phyloP scores from a whole-genome alignment of 345 rosid species.

The Moricandia moricandioides region DNA sequence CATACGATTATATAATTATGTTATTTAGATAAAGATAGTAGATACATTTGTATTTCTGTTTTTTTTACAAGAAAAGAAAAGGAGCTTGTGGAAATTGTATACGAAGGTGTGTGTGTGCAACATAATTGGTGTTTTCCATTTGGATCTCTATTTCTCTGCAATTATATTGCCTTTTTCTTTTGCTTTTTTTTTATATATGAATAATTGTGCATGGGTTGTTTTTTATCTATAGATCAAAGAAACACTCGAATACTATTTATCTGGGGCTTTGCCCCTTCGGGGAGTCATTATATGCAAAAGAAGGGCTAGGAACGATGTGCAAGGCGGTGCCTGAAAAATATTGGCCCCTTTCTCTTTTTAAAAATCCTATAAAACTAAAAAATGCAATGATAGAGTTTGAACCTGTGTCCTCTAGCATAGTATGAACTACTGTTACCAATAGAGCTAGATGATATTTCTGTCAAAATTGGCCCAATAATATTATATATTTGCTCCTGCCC shows the following conservation, averaged over 20 bases:
- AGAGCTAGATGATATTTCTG: too few relatives aligned
- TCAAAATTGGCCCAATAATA: too few relatives aligned
- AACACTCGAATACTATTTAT: neutral
- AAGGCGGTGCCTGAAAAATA: too few relatives aligned
- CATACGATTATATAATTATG: conserved; percentile 13
- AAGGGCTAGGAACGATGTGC: neutral
- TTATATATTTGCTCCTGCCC: too few relatives aligned
- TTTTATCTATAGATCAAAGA: neutral
- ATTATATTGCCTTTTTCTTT: conserved; percentile 10
- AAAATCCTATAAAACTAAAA: too few relatives aligned
- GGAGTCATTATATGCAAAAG: neutral
- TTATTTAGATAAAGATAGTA: conserved; percentile 1
- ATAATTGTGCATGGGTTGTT: neutral
- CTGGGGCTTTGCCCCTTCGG: neutral
- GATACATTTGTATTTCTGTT: neutral
- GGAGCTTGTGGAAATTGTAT: conserved; percentile 27
- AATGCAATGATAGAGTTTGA: too few relatives aligned
- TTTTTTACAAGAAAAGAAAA: conserved; percentile 20
- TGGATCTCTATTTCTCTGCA: conserved; percentile 13
- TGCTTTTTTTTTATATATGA: neutral
- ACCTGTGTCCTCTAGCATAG: too few relatives aligned
- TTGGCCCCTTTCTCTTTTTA: too few relatives aligned
- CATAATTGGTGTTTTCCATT: conserved; percentile 24
- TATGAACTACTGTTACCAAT: too few relatives aligned
- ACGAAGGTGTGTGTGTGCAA: conserved; percentile 15